These are phyloP conservation scores for Aspergillus biplanus DNA, from an alignment of 495 filamentous ascomycete species.

Conservation along the genomic window DNA sequence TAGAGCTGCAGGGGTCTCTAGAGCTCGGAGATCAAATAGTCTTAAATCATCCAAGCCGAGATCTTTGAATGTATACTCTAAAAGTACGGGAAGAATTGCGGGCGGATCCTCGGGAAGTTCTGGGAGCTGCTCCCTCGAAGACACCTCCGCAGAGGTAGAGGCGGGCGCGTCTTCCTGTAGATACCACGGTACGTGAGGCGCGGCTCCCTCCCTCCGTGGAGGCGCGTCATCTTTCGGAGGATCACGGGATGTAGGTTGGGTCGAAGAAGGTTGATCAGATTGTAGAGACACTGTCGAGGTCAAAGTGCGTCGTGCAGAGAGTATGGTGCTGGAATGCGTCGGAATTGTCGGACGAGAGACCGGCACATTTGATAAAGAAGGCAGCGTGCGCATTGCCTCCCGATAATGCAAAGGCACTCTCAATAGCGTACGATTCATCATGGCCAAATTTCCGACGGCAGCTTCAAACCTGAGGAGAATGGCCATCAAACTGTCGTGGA, in stretches of 20 bases:
- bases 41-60: conserved; percentile 79
- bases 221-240: conserved; percentile 20
- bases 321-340: conserved; percentile 18
- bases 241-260: conserved; percentile 27
- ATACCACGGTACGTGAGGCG: conserved; percentile 75
- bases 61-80: conserved; percentile 79
- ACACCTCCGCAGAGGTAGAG: conserved; percentile 53
- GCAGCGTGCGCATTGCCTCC: background rate
- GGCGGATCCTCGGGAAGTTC: conserved; percentile 76
- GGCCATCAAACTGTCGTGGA: background rate
- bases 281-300: conserved; percentile 12
- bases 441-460: background rate
- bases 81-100: conserved; percentile 67
- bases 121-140: conserved; percentile 69
- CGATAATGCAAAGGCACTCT: conserved; percentile 6
- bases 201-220: conserved; percentile 15
- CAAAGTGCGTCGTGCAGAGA: conserved; percentile 13
- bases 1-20: conserved; percentile 85
- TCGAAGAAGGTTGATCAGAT: background rate
- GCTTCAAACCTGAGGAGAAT: background rate
- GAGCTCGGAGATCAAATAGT: conserved; percentile 76
- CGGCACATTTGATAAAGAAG: conserved; percentile 1
- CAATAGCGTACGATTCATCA: conserved; percentile 13
- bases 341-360: conserved; percentile 16
- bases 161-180: conserved; percentile 66